phyloP scores from a whole-genome alignment of 2,329 filamentous ascomycete species.

The Botrytis aclada region DNA sequence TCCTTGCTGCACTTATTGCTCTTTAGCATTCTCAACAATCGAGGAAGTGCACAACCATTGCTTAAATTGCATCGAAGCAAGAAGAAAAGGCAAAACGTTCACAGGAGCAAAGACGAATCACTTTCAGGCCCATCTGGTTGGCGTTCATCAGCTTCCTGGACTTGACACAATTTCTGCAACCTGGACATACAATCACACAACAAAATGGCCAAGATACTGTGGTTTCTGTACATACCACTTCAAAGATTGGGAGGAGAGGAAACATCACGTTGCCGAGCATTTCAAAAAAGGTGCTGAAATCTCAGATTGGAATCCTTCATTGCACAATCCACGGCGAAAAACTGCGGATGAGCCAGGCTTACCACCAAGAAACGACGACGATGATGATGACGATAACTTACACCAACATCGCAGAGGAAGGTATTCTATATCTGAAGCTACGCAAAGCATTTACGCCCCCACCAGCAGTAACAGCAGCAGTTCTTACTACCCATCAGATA shows the following conservation, averaged over 20 bases:
- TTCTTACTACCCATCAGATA: rapidly evolving
- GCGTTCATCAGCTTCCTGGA: neutral
- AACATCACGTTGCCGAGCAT: neutral
- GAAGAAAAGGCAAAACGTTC: neutral
- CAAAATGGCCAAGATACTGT: neutral
- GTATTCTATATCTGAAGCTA: neutral
- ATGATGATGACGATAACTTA: neutral
- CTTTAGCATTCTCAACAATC: neutral
- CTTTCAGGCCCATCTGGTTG: neutral
- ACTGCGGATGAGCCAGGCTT: neutral
- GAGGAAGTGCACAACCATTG: neutral
- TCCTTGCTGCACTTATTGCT: neutral
- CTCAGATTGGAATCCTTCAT: neutral
- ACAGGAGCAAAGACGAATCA: neutral
- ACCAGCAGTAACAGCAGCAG: neutral
- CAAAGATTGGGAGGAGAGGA: neutral
- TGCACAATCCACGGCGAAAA: neutral
- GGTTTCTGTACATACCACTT: neutral
- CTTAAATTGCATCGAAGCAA: neutral
- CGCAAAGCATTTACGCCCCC: neutral
- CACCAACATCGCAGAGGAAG: neutral
- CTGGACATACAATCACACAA: neutral
- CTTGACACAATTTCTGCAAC: neutral
- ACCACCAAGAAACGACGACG: neutral
- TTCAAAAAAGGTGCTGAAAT: neutral